Conservation (phyloP, 78 protist species). For the Monocercomonoides exilis region DNA sequence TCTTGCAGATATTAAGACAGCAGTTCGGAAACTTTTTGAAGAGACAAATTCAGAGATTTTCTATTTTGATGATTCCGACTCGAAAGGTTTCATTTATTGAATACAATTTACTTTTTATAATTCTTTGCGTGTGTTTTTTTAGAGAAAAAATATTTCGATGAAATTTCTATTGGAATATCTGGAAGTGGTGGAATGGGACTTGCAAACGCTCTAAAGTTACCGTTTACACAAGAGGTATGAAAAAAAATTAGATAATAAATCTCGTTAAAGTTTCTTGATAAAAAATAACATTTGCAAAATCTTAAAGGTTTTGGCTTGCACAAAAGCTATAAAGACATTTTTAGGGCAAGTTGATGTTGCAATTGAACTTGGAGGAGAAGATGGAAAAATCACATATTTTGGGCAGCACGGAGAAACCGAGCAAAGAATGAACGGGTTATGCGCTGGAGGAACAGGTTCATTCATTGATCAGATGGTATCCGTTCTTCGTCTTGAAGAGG, state of each 20-base stretch:
- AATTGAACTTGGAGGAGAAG: conserved; percentile 33
- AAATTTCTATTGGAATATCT: background rate
- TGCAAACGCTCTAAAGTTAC: background rate
- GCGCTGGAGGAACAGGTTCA: conserved; percentile 32
- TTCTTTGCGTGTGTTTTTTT: background rate
- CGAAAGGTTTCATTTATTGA: background rate
- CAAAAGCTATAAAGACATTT: background rate
- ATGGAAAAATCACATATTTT: conserved; percentile 11
- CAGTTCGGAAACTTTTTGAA: background rate
- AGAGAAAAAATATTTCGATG: background rate
- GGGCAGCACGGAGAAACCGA: conserved; percentile 2
- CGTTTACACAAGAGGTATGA: conserved; percentile 17
- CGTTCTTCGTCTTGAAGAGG: conserved; percentile 5
- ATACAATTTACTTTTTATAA: background rate
- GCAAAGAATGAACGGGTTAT: conserved; percentile 21
- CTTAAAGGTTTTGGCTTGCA: background rate
- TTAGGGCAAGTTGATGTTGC: conserved; percentile 1
- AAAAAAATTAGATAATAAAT: background rate
- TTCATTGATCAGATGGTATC: conserved; percentile 24
- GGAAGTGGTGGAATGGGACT: conserved; percentile 15
- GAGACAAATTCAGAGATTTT: background rate
- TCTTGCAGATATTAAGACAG: background rate
- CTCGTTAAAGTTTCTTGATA: too few relatives aligned
- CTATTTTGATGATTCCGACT: background rate
- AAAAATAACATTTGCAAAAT: background rate